phyloP scores from a whole-genome alignment of 306 rosid species.

The Sindora glabra region DNA sequence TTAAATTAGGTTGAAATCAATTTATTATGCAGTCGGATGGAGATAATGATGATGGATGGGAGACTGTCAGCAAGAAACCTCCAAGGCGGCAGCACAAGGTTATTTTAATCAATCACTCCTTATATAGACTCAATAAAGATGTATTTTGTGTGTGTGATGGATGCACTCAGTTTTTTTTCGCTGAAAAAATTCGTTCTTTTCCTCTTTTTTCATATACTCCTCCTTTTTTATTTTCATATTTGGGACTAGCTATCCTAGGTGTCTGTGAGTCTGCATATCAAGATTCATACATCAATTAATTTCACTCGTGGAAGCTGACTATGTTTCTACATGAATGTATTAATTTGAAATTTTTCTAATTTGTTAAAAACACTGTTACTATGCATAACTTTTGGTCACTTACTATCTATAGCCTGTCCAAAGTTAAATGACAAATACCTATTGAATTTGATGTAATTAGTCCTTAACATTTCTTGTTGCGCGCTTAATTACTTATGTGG shows the following conservation, averaged over 20 bases:
- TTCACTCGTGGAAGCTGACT: not conserved
- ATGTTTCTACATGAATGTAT: no score
- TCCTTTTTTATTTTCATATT: not conserved
- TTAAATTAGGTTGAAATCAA: not conserved
- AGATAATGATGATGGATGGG: slow-evolving; percentile 65
- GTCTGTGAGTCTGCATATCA: not conserved
- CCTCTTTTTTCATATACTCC: not conserved
- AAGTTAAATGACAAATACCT: no score
- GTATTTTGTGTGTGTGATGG: not conserved
- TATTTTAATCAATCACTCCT: slow-evolving; percentile 6
- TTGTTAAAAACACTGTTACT: not conserved
- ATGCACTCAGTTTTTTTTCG: not conserved
- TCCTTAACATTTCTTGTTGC: slow-evolving; percentile 3
- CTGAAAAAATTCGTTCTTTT: not conserved
- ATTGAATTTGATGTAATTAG: not conserved
- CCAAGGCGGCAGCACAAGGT: slow-evolving; percentile 66
- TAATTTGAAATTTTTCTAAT: not conserved
- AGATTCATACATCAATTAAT: not conserved
- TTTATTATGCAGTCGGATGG: slow-evolving; percentile 35
- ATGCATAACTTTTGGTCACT: not conserved
- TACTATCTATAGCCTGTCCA: no score
- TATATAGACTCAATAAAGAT: not conserved
- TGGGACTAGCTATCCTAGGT: not conserved
- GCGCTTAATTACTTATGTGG: not conserved
- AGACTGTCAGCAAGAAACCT: slow-evolving; percentile 63